Conservation (phyloP, 139 green algal species). For the Tetradesmus obliquus region DNA sequence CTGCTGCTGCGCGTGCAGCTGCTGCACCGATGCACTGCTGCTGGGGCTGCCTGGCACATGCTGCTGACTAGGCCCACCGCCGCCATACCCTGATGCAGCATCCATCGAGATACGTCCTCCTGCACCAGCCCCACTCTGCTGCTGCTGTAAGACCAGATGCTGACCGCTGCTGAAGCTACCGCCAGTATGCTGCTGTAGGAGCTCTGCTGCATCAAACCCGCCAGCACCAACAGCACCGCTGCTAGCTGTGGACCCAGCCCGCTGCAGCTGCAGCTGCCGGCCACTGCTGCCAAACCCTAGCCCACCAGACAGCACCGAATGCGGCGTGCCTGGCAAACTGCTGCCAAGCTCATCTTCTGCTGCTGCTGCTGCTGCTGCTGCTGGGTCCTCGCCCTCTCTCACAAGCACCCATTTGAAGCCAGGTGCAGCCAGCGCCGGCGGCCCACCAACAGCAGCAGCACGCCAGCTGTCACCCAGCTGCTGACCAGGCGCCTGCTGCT, state of each 20-base stretch:
- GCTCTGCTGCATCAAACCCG: background rate
- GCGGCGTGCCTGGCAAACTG: conserved; percentile 23
- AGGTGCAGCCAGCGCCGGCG: conserved; percentile 68
- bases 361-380: conserved; percentile 9
- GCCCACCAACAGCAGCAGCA: conserved; percentile 18
- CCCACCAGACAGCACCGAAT: background rate
- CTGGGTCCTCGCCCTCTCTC: conserved; percentile 55
- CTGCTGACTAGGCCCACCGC: background rate
- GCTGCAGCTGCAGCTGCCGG: background rate
- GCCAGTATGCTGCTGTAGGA: background rate
- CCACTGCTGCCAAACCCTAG: background rate
- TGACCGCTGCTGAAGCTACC: background rate
- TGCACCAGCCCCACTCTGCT: background rate
- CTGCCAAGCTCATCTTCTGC: background rate
- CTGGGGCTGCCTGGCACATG: background rate
- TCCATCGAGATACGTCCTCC: background rate
- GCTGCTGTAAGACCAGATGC: background rate
- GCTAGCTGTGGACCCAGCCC: background rate
- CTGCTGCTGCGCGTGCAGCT: conserved; percentile 3
- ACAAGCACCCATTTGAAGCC: conserved; percentile 78
- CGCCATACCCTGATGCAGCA: conserved; percentile 6
- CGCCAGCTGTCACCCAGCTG: conserved; percentile 23
- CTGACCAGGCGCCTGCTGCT: conserved; percentile 9
- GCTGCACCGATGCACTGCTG: background rate
- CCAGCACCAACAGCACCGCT: background rate